These are phyloP conservation scores for Trichoderma arundinaceum DNA, from an alignment of 2,329 filamentous ascomycete species.

Conservation along the genomic window DNA sequence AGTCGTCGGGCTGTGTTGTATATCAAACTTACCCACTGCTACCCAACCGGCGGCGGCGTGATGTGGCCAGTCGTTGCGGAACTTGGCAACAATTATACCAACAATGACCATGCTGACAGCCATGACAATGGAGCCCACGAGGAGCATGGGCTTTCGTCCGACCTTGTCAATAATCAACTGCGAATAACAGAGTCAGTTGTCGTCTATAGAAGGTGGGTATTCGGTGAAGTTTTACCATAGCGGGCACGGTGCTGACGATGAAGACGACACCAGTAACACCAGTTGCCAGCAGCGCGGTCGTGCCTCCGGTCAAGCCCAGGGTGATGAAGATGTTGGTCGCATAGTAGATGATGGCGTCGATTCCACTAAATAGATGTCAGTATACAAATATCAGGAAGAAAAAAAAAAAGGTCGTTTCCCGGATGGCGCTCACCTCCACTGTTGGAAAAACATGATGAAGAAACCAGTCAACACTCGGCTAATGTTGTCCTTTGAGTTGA, in stretches of 20 bases:
- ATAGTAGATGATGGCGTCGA: constrained; percentile 64
- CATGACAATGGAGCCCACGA: constrained; percentile 74
- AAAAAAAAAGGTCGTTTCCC: too few relatives aligned
- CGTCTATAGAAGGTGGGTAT: not conserved
- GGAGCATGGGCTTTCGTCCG: constrained; percentile 67
- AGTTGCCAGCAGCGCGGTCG: constrained; percentile 66
- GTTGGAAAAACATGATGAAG: constrained; percentile 63
- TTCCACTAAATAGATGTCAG: constrained; percentile 29
- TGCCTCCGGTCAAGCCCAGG: constrained; percentile 61
- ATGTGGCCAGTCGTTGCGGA: constrained; percentile 60
- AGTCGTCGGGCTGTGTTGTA: not conserved
- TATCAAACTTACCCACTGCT: constrained; percentile 47
- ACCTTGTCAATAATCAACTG: constrained; percentile 67
- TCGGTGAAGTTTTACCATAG: constrained; percentile 48
- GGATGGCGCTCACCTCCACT: constrained; percentile 41
- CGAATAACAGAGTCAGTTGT: not conserved
- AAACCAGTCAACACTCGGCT: constrained; percentile 68
- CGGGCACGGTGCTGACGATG: constrained; percentile 70
- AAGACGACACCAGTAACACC: constrained; percentile 74
- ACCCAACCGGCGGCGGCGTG: constrained; percentile 73
- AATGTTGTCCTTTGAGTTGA: constrained; percentile 59
- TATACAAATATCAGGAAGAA: too few relatives aligned
- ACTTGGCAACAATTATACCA: constrained; percentile 69
- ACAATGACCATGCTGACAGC: constrained; percentile 73
- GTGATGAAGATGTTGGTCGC: constrained; percentile 72